phyloP scores from a whole-genome alignment of 148 eudicot species.

The Polygonum maritimum region DNA sequence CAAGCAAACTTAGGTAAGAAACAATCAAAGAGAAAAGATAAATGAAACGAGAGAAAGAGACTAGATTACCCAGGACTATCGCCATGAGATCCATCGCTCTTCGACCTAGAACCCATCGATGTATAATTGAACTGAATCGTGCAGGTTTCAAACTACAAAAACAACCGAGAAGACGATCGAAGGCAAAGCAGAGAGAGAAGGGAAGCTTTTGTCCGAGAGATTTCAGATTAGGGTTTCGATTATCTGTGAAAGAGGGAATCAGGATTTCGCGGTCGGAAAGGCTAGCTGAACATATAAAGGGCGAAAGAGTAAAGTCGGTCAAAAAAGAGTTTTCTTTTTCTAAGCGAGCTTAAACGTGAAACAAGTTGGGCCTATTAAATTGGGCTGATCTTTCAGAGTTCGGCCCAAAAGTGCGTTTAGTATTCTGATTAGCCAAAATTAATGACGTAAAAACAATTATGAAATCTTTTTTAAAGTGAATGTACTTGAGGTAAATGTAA shows the following conservation, averaged over 20 bases:
- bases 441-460: no score
- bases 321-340: background rate
- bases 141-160: background rate
- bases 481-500: no score
- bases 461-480: no score
- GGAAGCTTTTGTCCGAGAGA: background rate
- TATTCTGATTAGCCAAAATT: no score
- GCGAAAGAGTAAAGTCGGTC: background rate
- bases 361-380: background rate
- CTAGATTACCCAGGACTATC: conserved; percentile 42
- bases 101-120: conserved; percentile 28
- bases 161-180: background rate
- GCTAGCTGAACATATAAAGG: background rate
- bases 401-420: background rate
- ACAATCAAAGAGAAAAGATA: background rate
- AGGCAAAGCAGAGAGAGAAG: background rate
- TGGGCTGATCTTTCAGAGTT: background rate
- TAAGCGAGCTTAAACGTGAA: background rate
- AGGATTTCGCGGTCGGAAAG: background rate
- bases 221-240: conserved; percentile 4
- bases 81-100: conserved; percentile 27
- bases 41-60: background rate
- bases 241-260: background rate
- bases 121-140: background rate
- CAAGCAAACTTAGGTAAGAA: background rate